Conservation (phyloP, 225 moss, liverwort and hornwort genomes). For the Polytrichum formosum region DNA sequence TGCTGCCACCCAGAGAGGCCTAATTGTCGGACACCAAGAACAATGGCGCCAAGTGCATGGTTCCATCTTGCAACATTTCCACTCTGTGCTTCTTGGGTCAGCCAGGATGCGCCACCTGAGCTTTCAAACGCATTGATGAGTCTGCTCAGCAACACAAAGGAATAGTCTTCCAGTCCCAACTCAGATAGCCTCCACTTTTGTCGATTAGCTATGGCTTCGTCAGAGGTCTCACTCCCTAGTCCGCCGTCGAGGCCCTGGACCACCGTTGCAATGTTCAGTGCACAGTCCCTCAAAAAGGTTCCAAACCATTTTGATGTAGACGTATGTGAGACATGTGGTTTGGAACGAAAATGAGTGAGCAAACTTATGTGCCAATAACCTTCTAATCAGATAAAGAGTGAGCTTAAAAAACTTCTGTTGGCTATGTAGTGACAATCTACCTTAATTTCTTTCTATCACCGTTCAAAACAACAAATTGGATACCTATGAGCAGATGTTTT, state of each 20-base stretch:
- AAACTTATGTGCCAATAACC: too few species aligned
- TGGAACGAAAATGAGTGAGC: too few species aligned
- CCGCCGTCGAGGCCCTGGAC: conserved; percentile 53
- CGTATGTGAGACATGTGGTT: too few species aligned
- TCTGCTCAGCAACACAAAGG: conserved; percentile 67
- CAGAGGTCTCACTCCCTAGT: conserved; percentile 50
- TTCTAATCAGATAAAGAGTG: too few species aligned
- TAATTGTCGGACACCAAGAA: conserved; percentile 68
- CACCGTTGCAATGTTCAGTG: conserved; percentile 3
- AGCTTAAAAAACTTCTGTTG: too few species aligned
- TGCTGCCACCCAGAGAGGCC: conserved; percentile 60
- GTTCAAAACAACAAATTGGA: too few species aligned
- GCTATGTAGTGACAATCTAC: too few species aligned
- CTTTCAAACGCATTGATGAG: conserved; percentile 59
- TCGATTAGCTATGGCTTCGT: conserved; percentile 60
- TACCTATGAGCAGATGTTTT: too few species aligned
- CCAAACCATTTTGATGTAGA: too few species aligned
- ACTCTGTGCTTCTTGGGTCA: conserved; percentile 52
- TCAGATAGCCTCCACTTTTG: conserved; percentile 91
- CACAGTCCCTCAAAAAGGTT: too few species aligned
- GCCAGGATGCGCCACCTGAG: conserved; percentile 59
- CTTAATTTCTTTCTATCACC: too few species aligned
- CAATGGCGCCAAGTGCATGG: conserved; percentile 64
- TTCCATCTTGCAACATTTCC: conserved; percentile 67
- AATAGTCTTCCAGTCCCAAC: conserved; percentile 72